Conservation (phyloP, 805 yeast species). For the Candida hungchunana region DNA sequence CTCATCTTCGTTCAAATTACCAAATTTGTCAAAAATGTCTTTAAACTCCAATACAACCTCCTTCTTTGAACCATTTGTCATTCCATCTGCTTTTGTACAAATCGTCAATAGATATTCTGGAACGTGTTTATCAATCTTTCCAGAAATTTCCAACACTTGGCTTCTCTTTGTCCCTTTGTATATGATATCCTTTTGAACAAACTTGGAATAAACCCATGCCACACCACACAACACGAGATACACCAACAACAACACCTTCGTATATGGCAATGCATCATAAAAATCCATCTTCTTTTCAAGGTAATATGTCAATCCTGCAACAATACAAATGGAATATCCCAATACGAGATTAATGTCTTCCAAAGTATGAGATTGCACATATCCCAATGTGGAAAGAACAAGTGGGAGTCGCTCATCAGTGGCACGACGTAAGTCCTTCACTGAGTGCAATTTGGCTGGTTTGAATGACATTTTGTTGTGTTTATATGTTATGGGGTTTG, state of each 20-base stretch:
- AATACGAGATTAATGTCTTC: constrained; percentile 45
- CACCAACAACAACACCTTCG: constrained; percentile 35
- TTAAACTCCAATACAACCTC: constrained; percentile 27
- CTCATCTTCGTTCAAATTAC: constrained; percentile 40
- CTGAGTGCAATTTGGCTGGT: constrained; percentile 37
- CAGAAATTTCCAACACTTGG: constrained; percentile 25
- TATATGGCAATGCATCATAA: constrained; percentile 37
- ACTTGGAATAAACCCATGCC: constrained; percentile 35
- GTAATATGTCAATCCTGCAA: constrained; percentile 45
- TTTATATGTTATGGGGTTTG: too few relatives aligned
- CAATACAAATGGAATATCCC: constrained; percentile 45
- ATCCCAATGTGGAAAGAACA: constrained; percentile 31
- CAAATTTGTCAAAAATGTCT: constrained; percentile 35
- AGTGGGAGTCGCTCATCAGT: constrained; percentile 17
- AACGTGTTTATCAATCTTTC: constrained; percentile 35
- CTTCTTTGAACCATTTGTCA: constrained; percentile 12
- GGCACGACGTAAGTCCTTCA: constrained; percentile 8
- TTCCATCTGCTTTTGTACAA: constrained; percentile 20
- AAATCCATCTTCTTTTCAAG: constrained; percentile 47
- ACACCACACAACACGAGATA: constrained; percentile 38
- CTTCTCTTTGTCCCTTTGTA: constrained; percentile 39
- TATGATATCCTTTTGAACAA: constrained; percentile 37
- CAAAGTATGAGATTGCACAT: constrained; percentile 36
- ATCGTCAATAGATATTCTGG: constrained; percentile 44
- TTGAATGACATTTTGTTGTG: constrained; percentile 35